These are phyloP conservation scores for Acacia crassicarpa DNA, from an alignment of 306 rosid species.

Conservation along the genomic window DNA sequence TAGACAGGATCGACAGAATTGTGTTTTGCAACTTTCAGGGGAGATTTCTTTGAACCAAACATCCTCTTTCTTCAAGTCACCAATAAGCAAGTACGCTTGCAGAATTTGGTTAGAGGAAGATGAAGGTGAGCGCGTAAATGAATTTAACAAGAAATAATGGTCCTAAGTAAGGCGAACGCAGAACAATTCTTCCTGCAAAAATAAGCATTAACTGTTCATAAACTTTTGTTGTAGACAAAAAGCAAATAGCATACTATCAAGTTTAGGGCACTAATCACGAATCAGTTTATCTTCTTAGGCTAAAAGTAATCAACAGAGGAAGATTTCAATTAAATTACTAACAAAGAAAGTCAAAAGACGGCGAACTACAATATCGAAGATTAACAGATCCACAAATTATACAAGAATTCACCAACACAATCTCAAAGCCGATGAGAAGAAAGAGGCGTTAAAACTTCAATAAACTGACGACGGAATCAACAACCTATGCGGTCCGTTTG, in stretches of 20 bases:
- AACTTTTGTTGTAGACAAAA: background rate
- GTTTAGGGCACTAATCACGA: conserved; percentile 13
- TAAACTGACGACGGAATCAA: conserved; percentile 1
- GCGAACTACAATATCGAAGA: background rate
- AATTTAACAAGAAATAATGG: conserved; percentile 5
- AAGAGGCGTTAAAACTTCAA: conserved; percentile 2
- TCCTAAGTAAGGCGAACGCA: conserved; percentile 3
- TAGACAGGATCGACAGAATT: conserved; percentile 45
- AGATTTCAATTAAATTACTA: background rate
- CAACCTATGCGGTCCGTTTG: conserved; percentile 8
- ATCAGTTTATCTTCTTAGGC: conserved; percentile 7
- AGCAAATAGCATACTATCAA: conserved; percentile 15
- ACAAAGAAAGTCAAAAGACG: background rate
- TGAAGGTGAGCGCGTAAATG: conserved; percentile 20
- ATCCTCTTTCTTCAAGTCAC: conserved; percentile 35
- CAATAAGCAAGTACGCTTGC: background rate
- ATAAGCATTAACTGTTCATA: conserved; percentile 31
- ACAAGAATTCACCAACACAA: background rate
- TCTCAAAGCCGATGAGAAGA: conserved; percentile 2
- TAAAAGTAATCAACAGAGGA: conserved; percentile 5
- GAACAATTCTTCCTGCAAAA: conserved; percentile 57
- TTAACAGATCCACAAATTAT: background rate
- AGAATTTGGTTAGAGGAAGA: conserved; percentile 12
- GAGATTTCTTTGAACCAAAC: conserved; percentile 80
- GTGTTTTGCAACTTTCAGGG: conserved; percentile 52